phyloP scores from a whole-genome alignment of 805 yeast species.

The Ogataea pini region DNA sequence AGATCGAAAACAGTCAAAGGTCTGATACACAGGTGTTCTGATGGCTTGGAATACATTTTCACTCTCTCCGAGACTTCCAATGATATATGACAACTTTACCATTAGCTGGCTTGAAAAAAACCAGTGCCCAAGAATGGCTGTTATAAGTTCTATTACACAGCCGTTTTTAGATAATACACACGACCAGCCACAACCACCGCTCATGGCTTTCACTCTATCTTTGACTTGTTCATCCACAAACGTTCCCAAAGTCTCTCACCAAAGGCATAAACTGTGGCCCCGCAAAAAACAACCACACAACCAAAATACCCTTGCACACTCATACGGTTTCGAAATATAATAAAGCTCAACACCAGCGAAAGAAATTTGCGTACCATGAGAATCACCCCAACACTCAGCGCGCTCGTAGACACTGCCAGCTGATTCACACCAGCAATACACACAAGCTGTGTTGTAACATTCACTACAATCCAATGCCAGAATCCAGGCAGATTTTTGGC shows the following conservation, averaged over 20 bases:
- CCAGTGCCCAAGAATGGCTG: no score
- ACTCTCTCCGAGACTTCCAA: no score
- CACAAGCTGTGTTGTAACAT: constrained; percentile 54
- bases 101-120: no score
- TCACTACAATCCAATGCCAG: constrained; percentile 37
- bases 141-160: no score
- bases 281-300: constrained; percentile 50
- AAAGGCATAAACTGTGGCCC: constrained; percentile 49
- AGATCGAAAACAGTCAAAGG: constrained; percentile 76
- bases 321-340: constrained; percentile 50
- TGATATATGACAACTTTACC: no score
- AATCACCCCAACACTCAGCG: constrained; percentile 63
- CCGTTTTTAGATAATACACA: no score
- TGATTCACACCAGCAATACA: constrained; percentile 71
- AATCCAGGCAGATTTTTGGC: constrained; percentile 2
- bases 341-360: constrained; percentile 57
- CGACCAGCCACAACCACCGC: background rate
- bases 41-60: background rate
- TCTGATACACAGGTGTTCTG: constrained; percentile 58
- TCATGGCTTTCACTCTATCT: constrained; percentile 20
- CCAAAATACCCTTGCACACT: constrained; percentile 45
- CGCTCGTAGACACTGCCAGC: constrained; percentile 57
- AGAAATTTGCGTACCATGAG: constrained; percentile 61
- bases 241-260: background rate
- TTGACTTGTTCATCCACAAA: background rate